A percentile compares a stretch with the other conserved stretches of the same genome.
These are phyloP conservation scores for Panicum virgatum DNA, from an alignment of 202 grass and related monocot species.

Conservation along the genomic window DNA sequence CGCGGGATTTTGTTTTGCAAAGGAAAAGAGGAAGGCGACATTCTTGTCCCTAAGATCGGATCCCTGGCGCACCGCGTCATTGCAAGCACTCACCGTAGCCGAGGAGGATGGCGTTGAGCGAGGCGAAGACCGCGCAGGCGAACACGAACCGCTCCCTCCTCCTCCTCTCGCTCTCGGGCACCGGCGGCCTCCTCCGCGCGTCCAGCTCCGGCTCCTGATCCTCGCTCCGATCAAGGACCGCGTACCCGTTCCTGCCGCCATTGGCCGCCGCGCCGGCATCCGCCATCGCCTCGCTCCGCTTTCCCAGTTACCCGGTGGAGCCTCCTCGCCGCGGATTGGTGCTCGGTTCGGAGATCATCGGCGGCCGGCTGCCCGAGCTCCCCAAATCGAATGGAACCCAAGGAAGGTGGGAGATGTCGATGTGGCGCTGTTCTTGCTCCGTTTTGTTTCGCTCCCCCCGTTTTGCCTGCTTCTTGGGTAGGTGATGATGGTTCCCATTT, in stretches of 20 bases:
- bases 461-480: constrained; percentile 14
- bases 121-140: constrained; percentile 77
- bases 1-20: neutral
- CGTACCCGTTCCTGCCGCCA: constrained; percentile 49
- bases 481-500: constrained; percentile 2
- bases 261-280: constrained; percentile 17
- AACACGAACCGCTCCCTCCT: constrained; percentile 60
- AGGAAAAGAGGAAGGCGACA: neutral
- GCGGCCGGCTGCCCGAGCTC: neutral
- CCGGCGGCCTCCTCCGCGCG: neutral
- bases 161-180: constrained; percentile 37
- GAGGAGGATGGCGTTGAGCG: constrained; percentile 87
- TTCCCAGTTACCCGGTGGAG: neutral
- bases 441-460: constrained; percentile 1
- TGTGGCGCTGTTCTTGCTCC: constrained; percentile 7
- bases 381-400: constrained; percentile 20
- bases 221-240: constrained; percentile 37
- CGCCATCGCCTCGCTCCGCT: constrained; percentile 30
- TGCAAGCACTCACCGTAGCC: constrained; percentile 70
- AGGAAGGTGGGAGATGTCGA: constrained; percentile 51
- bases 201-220: constrained; percentile 28
- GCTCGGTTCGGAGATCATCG: constrained; percentile 37
- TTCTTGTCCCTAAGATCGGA: neutral
- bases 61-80: neutral
- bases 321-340: neutral